Percentiles rank a stretch among this genome's conserved stretches.
Conservation (phyloP, 2,329 filamentous ascomycete genomes). For the Aureobasidium leucospermi region DNA sequence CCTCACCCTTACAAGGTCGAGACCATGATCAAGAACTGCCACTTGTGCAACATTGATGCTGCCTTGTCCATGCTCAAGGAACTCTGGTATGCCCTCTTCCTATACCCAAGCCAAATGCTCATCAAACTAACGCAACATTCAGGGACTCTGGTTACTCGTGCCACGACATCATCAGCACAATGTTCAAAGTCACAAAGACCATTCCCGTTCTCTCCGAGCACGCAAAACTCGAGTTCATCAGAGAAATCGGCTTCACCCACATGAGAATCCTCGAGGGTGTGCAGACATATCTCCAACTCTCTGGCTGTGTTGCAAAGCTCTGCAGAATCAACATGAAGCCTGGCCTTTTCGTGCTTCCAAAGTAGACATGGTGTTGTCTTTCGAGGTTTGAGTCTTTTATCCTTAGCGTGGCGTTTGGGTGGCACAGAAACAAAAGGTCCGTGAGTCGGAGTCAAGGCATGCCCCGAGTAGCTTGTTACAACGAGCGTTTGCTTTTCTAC, state of each 20-base stretch:
- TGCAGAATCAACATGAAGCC: constrained; percentile 97
- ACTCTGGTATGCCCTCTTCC: constrained; percentile 56
- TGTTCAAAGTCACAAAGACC: constrained; percentile 98
- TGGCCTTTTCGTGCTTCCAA: constrained; percentile 58
- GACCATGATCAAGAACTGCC: constrained; percentile 95
- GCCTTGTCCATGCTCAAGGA: constrained; percentile 82
- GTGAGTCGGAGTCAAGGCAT: constrained; percentile 1
- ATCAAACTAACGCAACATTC: background rate
- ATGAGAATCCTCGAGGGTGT: constrained; percentile 99
- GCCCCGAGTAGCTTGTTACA: background rate
- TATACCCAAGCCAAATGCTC: background rate
- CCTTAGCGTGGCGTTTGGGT: constrained; percentile 9
- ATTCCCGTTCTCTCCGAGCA: constrained; percentile 89
- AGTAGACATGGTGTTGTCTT: constrained; percentile 11
- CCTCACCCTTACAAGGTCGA: constrained; percentile 98
- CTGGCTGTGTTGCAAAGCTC: constrained; percentile 82
- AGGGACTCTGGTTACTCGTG: constrained; percentile 88
- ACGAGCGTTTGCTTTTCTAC: background rate
- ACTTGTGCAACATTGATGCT: constrained; percentile 82
- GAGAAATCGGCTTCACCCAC: constrained; percentile 94
- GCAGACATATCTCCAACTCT: constrained; percentile 87
- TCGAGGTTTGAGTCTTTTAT: background rate
- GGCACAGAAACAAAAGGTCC: background rate
- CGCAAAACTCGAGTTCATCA: constrained; percentile 88
- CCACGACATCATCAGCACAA: constrained; percentile 97